These are phyloP conservation scores for Sporothrix variecibatus DNA, from an alignment of 2,329 filamentous ascomycete species.

Conservation along the genomic window DNA sequence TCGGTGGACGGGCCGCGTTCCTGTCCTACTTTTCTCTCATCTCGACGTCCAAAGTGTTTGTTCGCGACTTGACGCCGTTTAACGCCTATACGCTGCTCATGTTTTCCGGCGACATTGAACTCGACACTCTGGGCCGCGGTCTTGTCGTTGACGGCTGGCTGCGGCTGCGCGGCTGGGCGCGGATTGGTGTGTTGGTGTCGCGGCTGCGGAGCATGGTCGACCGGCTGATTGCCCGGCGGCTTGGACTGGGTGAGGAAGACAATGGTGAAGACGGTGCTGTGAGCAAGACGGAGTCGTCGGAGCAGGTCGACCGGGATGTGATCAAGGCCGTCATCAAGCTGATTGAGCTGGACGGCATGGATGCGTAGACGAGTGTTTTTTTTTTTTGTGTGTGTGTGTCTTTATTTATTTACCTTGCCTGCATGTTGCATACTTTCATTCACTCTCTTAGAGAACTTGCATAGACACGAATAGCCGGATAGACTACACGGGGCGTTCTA, in stretches of 20 bases:
- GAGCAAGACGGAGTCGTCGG: conserved; percentile 37
- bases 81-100: conserved; percentile 86
- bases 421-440: not conserved
- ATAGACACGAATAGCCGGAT: not conserved
- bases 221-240: conserved; percentile 74
- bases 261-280: not conserved
- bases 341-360: conserved; percentile 87
- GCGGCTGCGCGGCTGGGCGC: conserved; percentile 81
- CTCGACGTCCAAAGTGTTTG: conserved; percentile 86
- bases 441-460: not conserved
- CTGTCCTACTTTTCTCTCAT: conserved; percentile 92
- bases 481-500: conserved; percentile 7
- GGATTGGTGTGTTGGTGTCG: conserved; percentile 87
- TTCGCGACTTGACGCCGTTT: conserved; percentile 89
- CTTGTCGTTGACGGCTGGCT: conserved; percentile 93
- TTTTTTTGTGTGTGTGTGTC: not conserved
- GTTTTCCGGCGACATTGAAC: conserved; percentile 81
- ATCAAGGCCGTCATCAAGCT: conserved; percentile 76
- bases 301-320: conserved; percentile 63
- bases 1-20: conserved; percentile 73
- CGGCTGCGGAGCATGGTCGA: conserved; percentile 85
- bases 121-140: conserved; percentile 85
- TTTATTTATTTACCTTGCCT: not conserved
- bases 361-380: conserved; percentile 50
- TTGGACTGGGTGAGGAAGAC: conserved; percentile 67